These are phyloP conservation scores for Suhomyces yuchorum DNA, from an alignment of 1,139 yeast genomes.

Conservation along the genomic window DNA sequence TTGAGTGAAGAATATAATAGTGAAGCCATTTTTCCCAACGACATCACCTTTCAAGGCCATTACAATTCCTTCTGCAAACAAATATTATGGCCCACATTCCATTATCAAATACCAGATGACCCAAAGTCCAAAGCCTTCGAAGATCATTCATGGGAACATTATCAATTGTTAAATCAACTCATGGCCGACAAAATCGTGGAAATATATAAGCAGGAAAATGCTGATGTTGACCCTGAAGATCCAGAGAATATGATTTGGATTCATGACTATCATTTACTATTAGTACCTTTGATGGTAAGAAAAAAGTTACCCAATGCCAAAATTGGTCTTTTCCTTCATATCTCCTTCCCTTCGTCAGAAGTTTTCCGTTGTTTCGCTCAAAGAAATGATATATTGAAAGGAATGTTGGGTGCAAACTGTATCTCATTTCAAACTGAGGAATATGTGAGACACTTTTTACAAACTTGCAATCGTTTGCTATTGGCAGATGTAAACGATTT, in stretches of 20 bases:
- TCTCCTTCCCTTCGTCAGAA: conserved; percentile 94
- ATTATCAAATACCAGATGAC: conserved; percentile 94
- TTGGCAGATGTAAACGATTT: conserved; percentile 79
- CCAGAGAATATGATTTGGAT: conserved; percentile 72
- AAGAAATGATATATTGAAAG: conserved; percentile 72
- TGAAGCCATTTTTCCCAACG: conserved; percentile 72
- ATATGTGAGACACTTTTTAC: conserved; percentile 89
- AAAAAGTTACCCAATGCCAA: conserved; percentile 75
- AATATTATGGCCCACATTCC: conserved; percentile 94
- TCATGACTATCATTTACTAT: conserved; percentile 88
- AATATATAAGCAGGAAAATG: conserved; percentile 53
- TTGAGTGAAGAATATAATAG: conserved; percentile 54
- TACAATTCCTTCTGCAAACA: conserved; percentile 90
- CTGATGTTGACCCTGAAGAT: conserved; percentile 48
- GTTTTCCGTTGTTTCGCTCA: conserved; percentile 94
- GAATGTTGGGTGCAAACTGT: conserved; percentile 86
- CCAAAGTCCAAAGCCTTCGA: conserved; percentile 94
- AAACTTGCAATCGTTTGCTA: conserved; percentile 82
- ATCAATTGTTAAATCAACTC: conserved; percentile 70
- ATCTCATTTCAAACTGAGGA: conserved; percentile 91
- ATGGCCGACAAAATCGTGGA: conserved; percentile 77
- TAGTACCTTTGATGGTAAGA: conserved; percentile 85
- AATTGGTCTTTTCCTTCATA: conserved; percentile 90
- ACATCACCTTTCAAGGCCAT: conserved; percentile 82
- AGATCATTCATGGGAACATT: conserved; percentile 91